These are phyloP conservation scores for Chrysopogon serrulatus DNA, from an alignment of 176 grass and related monocot species.

Conservation along the genomic window DNA sequence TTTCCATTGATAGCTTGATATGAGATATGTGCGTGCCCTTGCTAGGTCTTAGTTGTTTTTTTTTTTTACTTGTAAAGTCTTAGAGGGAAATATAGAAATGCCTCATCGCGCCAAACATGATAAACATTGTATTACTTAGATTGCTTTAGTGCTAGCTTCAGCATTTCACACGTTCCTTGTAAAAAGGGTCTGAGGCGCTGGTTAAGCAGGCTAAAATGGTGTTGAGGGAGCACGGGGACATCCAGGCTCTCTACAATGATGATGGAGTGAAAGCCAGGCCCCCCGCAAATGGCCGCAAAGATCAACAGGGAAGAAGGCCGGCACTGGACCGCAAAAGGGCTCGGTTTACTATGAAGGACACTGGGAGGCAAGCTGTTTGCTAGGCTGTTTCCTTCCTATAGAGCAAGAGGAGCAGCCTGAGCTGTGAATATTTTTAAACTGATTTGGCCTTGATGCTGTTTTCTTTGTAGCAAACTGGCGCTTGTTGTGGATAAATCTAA, in stretches of 20 bases:
- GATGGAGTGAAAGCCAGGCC: background rate
- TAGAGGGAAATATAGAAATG: background rate
- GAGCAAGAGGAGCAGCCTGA: background rate
- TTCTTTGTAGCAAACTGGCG: slow-evolving; percentile 34
- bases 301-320: slow-evolving; percentile 31
- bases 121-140: background rate
- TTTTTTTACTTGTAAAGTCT: background rate
- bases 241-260: slow-evolving; percentile 12
- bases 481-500: slow-evolving; percentile 34
- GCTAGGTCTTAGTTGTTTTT: background rate
- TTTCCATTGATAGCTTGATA: too few species aligned
- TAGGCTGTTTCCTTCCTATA: background rate
- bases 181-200: slow-evolving; percentile 31
- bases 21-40: too few species aligned
- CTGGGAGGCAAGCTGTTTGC: slow-evolving; percentile 25
- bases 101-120: background rate
- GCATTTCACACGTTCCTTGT: background rate
- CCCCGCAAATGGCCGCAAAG: slow-evolving; percentile 12
- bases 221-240: slow-evolving; percentile 10
- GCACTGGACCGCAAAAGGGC: slow-evolving; percentile 33
- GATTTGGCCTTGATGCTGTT: slow-evolving; percentile 18
- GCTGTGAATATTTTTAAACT: background rate
- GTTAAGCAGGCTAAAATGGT: slow-evolving; percentile 31
- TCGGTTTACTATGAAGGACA: slow-evolving; percentile 31
- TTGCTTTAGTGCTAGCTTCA: slow-evolving; percentile 1